Evolutionary conservation across 345 rosid genomes (phyloP).

Genomic region (Eucalyptus cloeziana): DNA sequence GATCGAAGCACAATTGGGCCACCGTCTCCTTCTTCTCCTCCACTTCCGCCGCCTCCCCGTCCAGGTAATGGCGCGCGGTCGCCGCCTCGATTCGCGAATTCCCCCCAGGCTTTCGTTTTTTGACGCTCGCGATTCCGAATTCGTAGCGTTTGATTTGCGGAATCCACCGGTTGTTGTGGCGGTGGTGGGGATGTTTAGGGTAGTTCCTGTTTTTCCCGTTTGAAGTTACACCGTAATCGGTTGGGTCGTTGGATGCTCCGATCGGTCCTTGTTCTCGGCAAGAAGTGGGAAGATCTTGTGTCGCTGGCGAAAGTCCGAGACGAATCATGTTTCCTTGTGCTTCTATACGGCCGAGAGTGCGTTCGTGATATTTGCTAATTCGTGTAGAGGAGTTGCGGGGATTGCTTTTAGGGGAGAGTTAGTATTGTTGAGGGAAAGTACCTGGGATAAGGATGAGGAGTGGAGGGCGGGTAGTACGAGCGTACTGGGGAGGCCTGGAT

Average conservation of each 20-base stretch:
- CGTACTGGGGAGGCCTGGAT: not conserved
- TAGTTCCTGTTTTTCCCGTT: not conserved
- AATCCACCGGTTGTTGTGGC: not conserved
- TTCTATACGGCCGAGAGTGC: not conserved
- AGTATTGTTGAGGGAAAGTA: not conserved
- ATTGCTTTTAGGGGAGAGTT: not conserved
- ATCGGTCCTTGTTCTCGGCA: not conserved
- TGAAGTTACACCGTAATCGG: not conserved
- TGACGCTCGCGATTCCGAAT: not conserved
- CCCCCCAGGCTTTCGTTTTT: not conserved
- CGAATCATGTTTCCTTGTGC: not conserved
- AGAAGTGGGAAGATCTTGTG: not conserved
- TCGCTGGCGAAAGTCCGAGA: not conserved
- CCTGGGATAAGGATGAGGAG: not conserved
- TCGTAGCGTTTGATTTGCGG: not conserved
- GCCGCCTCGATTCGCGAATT: not conserved
- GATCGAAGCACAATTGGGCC: constrained; percentile 94
- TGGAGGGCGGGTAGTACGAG: not conserved
- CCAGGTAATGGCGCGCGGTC: constrained; percentile 30
- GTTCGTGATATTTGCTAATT: not conserved
- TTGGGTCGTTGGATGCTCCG: not conserved
- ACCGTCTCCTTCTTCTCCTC: constrained; percentile 96
- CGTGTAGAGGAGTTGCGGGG: not conserved
- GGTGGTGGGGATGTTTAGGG: not conserved
- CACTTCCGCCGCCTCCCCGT: constrained; percentile 49